phyloP scores from a whole-genome alignment of 192 early-diverging fungal genomes.

The Gonapodya sp. region DNA sequence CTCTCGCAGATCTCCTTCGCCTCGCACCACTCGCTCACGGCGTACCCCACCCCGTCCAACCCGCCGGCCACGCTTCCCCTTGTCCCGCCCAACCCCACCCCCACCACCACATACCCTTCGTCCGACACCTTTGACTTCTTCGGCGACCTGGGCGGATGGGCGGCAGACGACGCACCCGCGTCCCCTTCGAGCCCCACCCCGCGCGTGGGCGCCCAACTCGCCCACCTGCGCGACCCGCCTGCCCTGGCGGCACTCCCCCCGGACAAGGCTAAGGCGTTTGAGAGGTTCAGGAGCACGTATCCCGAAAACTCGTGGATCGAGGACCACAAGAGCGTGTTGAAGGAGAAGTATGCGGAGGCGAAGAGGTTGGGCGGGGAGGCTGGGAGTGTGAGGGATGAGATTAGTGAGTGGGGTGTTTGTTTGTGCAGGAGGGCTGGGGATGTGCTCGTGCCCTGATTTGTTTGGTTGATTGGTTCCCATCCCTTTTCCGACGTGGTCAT shows the following conservation, averaged over 20 bases:
- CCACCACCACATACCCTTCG: not conserved
- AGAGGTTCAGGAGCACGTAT: conserved; percentile 40
- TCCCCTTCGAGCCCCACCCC: not conserved
- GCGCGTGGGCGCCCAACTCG: too few relatives aligned
- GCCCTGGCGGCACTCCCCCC: not conserved
- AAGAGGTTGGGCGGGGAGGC: conserved; percentile 41
- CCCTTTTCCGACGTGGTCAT: not conserved
- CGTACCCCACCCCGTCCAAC: not conserved
- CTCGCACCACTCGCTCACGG: not conserved
- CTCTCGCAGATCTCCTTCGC: not conserved
- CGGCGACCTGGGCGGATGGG: not conserved
- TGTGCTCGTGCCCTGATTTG: too few relatives aligned
- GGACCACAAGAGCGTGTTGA: conserved; percentile 40
- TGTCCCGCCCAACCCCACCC: not conserved
- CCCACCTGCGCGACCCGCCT: not conserved
- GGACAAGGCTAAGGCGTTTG: conserved; percentile 50
- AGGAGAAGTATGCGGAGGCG: conserved; percentile 40
- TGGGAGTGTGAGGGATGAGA: conserved; percentile 24
- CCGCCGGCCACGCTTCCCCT: not conserved
- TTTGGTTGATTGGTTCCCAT: too few relatives aligned
- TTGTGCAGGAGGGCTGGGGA: not conserved
- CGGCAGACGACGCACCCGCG: not conserved
- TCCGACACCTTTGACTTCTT: not conserved
- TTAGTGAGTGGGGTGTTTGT: conserved; percentile 27
- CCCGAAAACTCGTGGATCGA: conserved; percentile 45